Conservation (phyloP, 306 rosid genomes). For the Ceratonia siliqua region DNA sequence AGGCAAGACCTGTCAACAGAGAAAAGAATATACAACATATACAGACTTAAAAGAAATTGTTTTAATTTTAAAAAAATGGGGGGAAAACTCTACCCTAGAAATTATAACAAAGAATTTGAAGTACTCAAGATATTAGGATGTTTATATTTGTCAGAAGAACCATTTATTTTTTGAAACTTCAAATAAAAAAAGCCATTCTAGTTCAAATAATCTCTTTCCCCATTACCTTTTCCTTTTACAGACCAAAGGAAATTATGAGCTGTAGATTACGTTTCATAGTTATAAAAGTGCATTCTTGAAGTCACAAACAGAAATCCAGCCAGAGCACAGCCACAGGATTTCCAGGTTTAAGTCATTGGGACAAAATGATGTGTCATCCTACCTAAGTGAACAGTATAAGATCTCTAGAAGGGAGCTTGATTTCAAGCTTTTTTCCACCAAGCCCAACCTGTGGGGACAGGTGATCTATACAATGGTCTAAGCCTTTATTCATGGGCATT, state of each 20-base stretch:
- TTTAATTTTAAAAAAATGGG: neutral
- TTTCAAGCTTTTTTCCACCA: neutral
- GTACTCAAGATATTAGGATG: constrained; percentile 3
- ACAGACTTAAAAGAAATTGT: neutral
- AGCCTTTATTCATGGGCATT: neutral
- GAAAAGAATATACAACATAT: constrained; percentile 24
- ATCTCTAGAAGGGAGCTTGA: neutral
- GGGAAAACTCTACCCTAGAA: neutral
- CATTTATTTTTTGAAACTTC: neutral
- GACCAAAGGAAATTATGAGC: constrained; percentile 1
- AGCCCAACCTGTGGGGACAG: neutral
- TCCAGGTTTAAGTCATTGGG: neutral
- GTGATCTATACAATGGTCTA: neutral
- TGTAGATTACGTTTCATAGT: neutral
- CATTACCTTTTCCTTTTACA: neutral
- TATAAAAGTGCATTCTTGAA: constrained; percentile 1
- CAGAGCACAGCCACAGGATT: neutral
- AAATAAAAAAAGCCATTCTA: constrained; percentile 11
- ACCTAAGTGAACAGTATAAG: neutral
- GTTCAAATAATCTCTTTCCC: constrained; percentile 7
- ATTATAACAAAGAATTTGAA: constrained; percentile 17
- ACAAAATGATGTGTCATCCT: neutral
- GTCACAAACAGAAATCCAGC: neutral
- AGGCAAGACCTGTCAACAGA: constrained; percentile 70
- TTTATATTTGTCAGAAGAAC: neutral